These are phyloP conservation scores for Meira miltonrushii DNA, from an alignment of 1,284 basidiomycete genomes.

Conservation along the genomic window DNA sequence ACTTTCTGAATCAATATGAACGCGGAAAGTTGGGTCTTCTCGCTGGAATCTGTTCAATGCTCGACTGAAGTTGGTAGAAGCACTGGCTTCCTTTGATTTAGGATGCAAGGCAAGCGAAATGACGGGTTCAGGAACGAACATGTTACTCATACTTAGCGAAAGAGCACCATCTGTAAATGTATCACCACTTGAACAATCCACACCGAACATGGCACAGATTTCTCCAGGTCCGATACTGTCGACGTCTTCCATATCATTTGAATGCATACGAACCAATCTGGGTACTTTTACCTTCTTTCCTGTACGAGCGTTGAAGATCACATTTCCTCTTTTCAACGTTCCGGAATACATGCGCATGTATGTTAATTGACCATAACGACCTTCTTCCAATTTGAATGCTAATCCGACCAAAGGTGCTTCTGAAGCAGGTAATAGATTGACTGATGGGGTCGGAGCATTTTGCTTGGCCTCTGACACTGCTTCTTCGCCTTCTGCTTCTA, in stretches of 20 bases:
- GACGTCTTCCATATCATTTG: constrained; percentile 98
- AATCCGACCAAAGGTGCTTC: constrained; percentile 83
- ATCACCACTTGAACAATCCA: constrained; percentile 96
- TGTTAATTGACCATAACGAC: constrained; percentile 91
- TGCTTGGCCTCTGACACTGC: constrained; percentile 29
- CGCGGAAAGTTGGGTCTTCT: constrained; percentile 97
- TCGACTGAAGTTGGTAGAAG: constrained; percentile 69
- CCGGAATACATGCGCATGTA: constrained; percentile 99
- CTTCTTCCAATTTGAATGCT: constrained; percentile 98
- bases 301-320: constrained; percentile 88
- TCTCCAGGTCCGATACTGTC: constrained; percentile 93
- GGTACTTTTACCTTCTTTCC: constrained; percentile 99
- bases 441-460: constrained; percentile 33
- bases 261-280: constrained; percentile 93
- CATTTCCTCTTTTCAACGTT: constrained; percentile 72
- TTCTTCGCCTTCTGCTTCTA: constrained; percentile 26
- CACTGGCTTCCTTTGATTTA: constrained; percentile 75
- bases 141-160: constrained; percentile 65
- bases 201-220: constrained; percentile 98
- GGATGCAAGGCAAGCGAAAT: constrained; percentile 92
- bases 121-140: constrained; percentile 98
- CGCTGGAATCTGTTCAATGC: constrained; percentile 97
- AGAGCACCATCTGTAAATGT: constrained; percentile 70
- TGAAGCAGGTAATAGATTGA: constrained; percentile 41
- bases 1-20: constrained; percentile 87